Percentiles rank a stretch among this genome's conserved stretches.
Evolutionary conservation across 371 early-diverging fungal species (phyloP).

Genomic region (Mucor piriformis): DNA sequence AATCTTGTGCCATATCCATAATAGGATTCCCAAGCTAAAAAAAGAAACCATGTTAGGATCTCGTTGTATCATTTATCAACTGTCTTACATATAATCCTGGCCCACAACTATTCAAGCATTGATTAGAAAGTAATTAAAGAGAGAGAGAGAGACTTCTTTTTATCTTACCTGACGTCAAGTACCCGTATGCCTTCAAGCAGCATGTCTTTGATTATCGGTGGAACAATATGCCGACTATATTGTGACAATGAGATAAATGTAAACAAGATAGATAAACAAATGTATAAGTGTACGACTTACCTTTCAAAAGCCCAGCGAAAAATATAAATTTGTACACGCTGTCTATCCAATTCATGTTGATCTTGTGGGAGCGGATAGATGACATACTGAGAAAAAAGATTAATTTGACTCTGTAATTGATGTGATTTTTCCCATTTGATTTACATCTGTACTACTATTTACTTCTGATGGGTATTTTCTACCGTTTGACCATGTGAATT

Average conservation of each 20-base stretch:
- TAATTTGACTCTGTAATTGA: neutral
- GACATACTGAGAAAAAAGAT: neutral
- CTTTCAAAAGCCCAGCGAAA: conserved; percentile 3
- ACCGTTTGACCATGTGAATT: neutral
- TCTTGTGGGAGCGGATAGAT: neutral
- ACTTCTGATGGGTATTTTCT: no score
- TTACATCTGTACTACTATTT: no score
- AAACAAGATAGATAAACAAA: conserved; percentile 1
- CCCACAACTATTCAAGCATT: conserved; percentile 12
- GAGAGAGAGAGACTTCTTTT: neutral
- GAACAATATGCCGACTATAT: conserved; percentile 20
- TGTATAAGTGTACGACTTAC: neutral
- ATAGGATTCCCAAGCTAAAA: conserved; percentile 24
- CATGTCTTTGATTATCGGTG: conserved; percentile 8
- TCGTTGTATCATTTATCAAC: neutral
- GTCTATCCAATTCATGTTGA: conserved; percentile 11
- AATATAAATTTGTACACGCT: neutral
- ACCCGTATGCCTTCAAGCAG: conserved; percentile 15
- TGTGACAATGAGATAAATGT: neutral
- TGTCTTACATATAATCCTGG: conserved; percentile 27
- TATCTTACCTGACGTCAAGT: conserved; percentile 21
- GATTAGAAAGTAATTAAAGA: neutral
- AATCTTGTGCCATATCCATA: conserved; percentile 28
- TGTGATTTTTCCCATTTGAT: no score
- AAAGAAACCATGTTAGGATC: neutral